Percentiles rank a stretch among this genome's conserved stretches.
phyloP scores from a whole-genome alignment of 495 filamentous ascomycete species.

The Podospora comata region DNA sequence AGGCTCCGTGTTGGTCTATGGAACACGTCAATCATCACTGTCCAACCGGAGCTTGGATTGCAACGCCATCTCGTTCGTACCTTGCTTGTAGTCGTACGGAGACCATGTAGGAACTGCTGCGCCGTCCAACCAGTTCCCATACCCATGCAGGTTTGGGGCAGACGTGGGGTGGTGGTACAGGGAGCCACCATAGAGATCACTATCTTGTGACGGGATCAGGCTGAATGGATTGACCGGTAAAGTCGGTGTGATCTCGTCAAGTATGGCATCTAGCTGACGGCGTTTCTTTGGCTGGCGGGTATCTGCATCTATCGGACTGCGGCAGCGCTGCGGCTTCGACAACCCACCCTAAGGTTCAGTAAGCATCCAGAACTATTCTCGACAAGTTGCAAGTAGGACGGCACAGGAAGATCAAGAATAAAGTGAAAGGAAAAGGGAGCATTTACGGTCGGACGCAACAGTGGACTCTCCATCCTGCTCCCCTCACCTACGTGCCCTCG shows the following conservation, averaged over 20 bases:
- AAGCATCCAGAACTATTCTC: neutral
- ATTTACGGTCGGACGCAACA: neutral
- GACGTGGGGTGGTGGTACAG: neutral
- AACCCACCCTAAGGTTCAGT: neutral
- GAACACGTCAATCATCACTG: neutral
- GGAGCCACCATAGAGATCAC: neutral
- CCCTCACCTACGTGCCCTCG: neutral
- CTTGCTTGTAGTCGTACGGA: neutral
- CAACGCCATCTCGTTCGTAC: neutral
- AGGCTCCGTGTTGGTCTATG: neutral
- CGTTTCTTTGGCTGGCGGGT: conserved; percentile 10
- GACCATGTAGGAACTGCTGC: neutral
- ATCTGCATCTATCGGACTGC: conserved; percentile 4
- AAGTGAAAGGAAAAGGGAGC: neutral
- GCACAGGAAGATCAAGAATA: neutral
- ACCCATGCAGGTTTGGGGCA: neutral
- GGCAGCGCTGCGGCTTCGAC: neutral
- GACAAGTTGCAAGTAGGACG: neutral
- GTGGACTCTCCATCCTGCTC: neutral
- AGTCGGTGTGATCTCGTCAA: neutral
- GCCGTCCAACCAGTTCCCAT: neutral
- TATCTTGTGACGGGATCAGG: neutral
- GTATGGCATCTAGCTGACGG: neutral
- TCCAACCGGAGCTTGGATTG: neutral
- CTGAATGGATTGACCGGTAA: neutral